These are phyloP conservation scores for Pichia manshurica DNA, from an alignment of 805 yeast species.

Conservation along the genomic window DNA sequence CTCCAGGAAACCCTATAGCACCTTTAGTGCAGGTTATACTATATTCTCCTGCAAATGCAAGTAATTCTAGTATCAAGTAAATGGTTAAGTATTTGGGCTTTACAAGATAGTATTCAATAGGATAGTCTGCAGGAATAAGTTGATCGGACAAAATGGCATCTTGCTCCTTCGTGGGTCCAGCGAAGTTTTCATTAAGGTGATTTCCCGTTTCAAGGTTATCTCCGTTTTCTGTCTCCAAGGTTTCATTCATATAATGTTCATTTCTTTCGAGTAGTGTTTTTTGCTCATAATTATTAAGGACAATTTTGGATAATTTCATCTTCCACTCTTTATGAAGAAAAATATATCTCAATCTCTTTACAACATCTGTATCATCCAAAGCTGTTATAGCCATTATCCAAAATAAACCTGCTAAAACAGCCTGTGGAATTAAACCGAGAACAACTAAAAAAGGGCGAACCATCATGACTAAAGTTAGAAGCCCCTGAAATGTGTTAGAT, in stretches of 20 bases:
- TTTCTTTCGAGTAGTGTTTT: background rate
- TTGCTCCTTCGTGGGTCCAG: background rate
- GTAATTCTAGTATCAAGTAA: slow-evolving; percentile 52
- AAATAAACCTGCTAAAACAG: slow-evolving; percentile 86
- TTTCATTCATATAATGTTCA: background rate
- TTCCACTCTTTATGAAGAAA: slow-evolving; percentile 48
- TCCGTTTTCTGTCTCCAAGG: background rate
- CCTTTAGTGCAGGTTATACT: slow-evolving; percentile 82
- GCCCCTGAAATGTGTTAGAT: slow-evolving; percentile 80
- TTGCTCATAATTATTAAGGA: background rate
- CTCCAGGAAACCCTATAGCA: slow-evolving; percentile 92
- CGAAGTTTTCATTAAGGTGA: background rate
- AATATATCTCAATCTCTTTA: slow-evolving; percentile 55
- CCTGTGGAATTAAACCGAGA: slow-evolving; percentile 83
- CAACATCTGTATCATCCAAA: slow-evolving; percentile 57
- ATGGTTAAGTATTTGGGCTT: slow-evolving; percentile 43
- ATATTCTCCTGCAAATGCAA: slow-evolving; percentile 75
- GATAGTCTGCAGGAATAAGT: slow-evolving; percentile 9
- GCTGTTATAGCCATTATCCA: slow-evolving; percentile 91
- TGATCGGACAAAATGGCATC: background rate
- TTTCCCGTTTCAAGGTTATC: background rate
- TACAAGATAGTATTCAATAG: slow-evolving; percentile 9
- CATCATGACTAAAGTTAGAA: slow-evolving; percentile 82
- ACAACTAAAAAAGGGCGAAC: slow-evolving; percentile 78
- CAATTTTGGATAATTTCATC: slow-evolving; percentile 5